Percentiles rank a stretch among this genome's conserved stretches.
Conservation (phyloP, 495 filamentous ascomycete genomes). For the Neurospora sp. region DNA sequence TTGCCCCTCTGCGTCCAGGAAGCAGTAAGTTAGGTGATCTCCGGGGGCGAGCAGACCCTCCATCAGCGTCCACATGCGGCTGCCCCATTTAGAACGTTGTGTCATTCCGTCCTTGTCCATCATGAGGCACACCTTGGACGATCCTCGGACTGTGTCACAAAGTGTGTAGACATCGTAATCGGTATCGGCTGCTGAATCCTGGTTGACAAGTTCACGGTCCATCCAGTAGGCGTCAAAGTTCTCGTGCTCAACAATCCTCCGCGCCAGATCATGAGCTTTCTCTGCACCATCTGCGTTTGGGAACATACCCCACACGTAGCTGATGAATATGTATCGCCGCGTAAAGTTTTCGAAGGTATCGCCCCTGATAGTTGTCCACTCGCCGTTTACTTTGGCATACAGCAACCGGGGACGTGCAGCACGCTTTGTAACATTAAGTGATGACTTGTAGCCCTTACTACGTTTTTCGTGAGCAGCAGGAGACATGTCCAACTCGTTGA, state of each 20-base stretch:
- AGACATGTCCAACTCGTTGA: not conserved
- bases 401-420: not conserved
- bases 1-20: not conserved
- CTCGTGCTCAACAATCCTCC: not conserved
- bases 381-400: not conserved
- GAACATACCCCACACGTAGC: not conserved
- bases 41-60: slow-evolving; percentile 32
- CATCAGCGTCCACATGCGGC: slow-evolving; percentile 39
- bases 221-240: not conserved
- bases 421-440: not conserved
- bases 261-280: not conserved
- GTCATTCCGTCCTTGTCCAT: not conserved
- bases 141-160: slow-evolving; percentile 9
- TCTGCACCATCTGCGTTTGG: not conserved
- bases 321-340: not conserved
- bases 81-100: slow-evolving; percentile 25
- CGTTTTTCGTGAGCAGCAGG: not conserved
- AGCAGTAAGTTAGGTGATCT: not conserved
- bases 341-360: not conserved
- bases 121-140: slow-evolving; percentile 5
- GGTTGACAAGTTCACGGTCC: not conserved
- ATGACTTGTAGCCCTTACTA: not conserved
- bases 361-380: not conserved
- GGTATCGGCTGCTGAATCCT: not conserved
- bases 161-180: slow-evolving; percentile 10